Evolutionary conservation across 2,329 filamentous ascomycete genomes (phyloP).

Genomic region (Aspergillus alliaceus): DNA sequence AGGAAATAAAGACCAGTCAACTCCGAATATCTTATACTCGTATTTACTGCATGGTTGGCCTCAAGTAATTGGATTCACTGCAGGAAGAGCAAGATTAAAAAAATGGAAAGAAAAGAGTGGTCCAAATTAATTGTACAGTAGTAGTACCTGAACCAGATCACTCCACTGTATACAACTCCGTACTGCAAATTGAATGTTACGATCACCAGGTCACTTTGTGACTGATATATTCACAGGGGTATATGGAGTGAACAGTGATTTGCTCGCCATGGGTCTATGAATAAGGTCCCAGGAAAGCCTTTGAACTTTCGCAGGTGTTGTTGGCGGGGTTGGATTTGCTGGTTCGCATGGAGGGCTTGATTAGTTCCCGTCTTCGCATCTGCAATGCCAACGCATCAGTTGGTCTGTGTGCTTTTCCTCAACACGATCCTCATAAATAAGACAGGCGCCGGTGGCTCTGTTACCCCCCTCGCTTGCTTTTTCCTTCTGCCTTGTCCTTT

Average conservation of each 20-base stretch:
- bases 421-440: slow-evolving; percentile 17
- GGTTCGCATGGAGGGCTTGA: slow-evolving; percentile 16
- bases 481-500: not conserved
- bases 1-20: no score
- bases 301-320: slow-evolving; percentile 6
- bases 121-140: no score
- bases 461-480: not conserved
- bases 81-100: no score
- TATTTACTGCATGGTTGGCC: no score
- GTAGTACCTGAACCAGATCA: not conserved
- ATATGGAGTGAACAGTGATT: not conserved
- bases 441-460: slow-evolving; percentile 3
- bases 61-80: no score
- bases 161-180: no score
- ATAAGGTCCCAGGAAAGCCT: slow-evolving; percentile 2
- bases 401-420: slow-evolving; percentile 26
- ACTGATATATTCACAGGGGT: no score
- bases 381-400: slow-evolving; percentile 32
- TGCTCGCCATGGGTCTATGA: not conserved
- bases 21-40: no score
- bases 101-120: not conserved
- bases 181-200: not conserved
- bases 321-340: slow-evolving; percentile 21
- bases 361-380: slow-evolving; percentile 27
- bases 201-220: not conserved